Evolutionary conservation across 768 basidiomycete species (phyloP), one percentile per base, ranked within the genome.

Genomic region (Podaxis sp.): DNA sequence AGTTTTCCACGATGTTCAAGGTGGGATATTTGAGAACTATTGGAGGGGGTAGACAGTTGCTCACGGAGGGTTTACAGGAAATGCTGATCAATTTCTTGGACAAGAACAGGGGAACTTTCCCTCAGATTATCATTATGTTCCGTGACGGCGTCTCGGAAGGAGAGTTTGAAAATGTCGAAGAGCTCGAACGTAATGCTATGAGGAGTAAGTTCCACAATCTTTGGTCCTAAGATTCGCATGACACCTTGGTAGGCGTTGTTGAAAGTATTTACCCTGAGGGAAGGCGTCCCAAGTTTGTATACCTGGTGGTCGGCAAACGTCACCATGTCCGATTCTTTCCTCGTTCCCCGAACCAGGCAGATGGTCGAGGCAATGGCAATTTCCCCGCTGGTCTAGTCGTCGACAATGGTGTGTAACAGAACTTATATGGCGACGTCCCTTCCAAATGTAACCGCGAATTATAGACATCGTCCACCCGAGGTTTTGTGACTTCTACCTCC

Each of bases 291-390:
- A 71, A 68, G 1, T 18, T 89, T 0, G 79, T 81, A 0, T 87
- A 80, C 64, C 78, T 89, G 13, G 76, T 87, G 16, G 88, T 89
- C 5, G 83, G 82, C 1, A 89, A 89, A 68, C 72, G 86, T 53
- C 87, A 84, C 52, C 85, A 83, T 42, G 70, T 5, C 83, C 84
- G 69, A 81, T 84, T 70, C 80, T 80, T 61, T 18, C 36, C 53
- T 23, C 35, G 48, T 23, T 50, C 23, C 16, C 27, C 18, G 18
- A 64, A 51, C n/a, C 38, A 53, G 1, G 51, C 32, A 5, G 60
- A 82, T 60, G 71, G 64, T 5, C 80, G 74, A 35, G 82, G 81
- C 0, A 87, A 87, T 64, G 80, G 80, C 55, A 75, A 71, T 47
- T 61, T 61, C 32, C 52, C 52, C 0, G 76, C 85, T 0, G 85